Conservation (phyloP, 192 early-diverging fungal species). For the Podila verticillata region DNA sequence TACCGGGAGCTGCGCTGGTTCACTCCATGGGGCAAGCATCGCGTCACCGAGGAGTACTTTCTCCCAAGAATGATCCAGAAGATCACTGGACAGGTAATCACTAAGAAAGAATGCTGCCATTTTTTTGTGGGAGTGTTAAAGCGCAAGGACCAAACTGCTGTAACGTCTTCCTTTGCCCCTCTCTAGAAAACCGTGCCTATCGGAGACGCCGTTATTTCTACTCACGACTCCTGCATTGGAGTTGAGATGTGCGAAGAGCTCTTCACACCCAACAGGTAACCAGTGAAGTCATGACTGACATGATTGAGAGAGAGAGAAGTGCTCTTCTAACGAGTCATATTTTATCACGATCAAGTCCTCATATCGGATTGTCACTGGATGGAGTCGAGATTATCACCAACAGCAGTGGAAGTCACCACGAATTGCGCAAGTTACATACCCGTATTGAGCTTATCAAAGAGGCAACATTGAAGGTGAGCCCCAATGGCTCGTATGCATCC, state of each 20-base stretch:
- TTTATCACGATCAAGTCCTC: constrained; percentile 70
- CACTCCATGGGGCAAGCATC: constrained; percentile 78
- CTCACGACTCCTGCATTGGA: constrained; percentile 89
- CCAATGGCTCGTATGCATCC: not conserved
- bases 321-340: not conserved
- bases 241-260: constrained; percentile 98
- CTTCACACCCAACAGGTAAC: constrained; percentile 88
- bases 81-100: constrained; percentile 76
- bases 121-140: not conserved
- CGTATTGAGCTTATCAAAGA: constrained; percentile 90
- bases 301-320: not conserved
- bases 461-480: constrained; percentile 84
- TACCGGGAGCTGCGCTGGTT: constrained; percentile 98
- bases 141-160: not conserved
- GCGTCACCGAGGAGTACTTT: constrained; percentile 77
- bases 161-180: not conserved
- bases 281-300: not conserved
- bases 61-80: constrained; percentile 85
- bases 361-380: constrained; percentile 91
- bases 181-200: constrained; percentile 78
- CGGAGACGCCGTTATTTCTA: constrained; percentile 90
- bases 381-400: constrained; percentile 98
- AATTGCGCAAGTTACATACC: constrained; percentile 89
- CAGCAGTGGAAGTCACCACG: constrained; percentile 96
- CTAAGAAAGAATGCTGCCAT: too few relatives aligned